Conservation (phyloP, 176 grass and related monocot genomes). For the Eragrostis curvula region DNA sequence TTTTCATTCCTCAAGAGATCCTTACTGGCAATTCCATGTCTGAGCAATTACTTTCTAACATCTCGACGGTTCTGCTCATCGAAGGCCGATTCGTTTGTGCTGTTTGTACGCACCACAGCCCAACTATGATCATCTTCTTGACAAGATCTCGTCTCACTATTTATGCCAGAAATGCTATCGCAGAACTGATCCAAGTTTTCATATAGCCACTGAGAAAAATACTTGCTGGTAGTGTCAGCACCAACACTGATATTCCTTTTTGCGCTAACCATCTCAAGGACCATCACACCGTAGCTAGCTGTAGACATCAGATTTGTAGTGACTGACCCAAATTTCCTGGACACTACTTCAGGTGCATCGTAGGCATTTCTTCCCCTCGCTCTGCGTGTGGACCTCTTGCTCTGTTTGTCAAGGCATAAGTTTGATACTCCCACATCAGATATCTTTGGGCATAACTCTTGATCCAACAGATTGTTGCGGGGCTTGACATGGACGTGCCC, state of each 20-base stretch:
- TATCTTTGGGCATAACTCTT: constrained; percentile 61
- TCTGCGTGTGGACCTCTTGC: constrained; percentile 4
- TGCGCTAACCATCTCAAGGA: constrained; percentile 56
- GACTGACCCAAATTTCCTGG: constrained; percentile 48
- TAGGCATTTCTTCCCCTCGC: constrained; percentile 48
- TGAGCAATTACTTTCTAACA: constrained; percentile 42
- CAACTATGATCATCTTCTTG: constrained; percentile 56
- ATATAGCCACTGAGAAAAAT: constrained; percentile 68
- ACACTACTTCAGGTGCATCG: constrained; percentile 61
- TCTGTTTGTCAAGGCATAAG: constrained; percentile 34
- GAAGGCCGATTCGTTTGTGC: constrained; percentile 46
- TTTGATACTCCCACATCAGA: constrained; percentile 67
- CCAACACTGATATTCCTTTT: constrained; percentile 35
- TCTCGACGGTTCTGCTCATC: constrained; percentile 54
- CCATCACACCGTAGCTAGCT: constrained; percentile 69
- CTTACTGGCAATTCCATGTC: constrained; percentile 38
- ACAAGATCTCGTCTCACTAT: constrained; percentile 47
- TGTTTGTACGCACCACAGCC: constrained; percentile 63
- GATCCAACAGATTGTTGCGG: constrained; percentile 59
- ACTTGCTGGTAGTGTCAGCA: constrained; percentile 36
- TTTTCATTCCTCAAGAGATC: not conserved
- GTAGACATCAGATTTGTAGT: constrained; percentile 63
- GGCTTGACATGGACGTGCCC: constrained; percentile 58
- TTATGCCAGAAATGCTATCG: constrained; percentile 25
- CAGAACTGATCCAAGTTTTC: constrained; percentile 56